phyloP scores from a whole-genome alignment of 1,284 basidiomycete species.

The Agaricales sp. region DNA sequence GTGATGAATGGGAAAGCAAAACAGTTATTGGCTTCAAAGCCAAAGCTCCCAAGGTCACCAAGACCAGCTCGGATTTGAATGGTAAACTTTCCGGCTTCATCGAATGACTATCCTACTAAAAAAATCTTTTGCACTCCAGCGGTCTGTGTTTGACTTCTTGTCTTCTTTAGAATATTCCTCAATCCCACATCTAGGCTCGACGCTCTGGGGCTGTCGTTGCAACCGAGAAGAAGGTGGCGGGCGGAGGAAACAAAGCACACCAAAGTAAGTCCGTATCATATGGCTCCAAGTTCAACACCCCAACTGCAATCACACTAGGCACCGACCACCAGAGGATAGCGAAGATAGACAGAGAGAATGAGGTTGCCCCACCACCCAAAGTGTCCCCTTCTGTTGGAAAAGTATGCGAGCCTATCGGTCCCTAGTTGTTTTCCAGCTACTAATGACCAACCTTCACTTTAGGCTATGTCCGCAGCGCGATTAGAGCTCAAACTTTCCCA shows the following conservation, averaged over 20 bases:
- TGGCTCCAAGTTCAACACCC: not conserved
- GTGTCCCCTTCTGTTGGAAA: slow-evolving; percentile 74
- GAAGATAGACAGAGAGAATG: slow-evolving; percentile 92
- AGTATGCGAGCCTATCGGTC: slow-evolving; percentile 29
- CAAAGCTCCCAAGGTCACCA: slow-evolving; percentile 59
- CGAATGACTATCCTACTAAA: slow-evolving; percentile 7
- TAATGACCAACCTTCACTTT: slow-evolving; percentile 6
- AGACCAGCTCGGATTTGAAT: slow-evolving; percentile 61
- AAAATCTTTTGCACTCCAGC: too few relatives aligned
- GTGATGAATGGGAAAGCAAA: slow-evolving; percentile 64
- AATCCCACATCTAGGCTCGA: slow-evolving; percentile 40
- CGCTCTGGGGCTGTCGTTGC: slow-evolving; percentile 61
- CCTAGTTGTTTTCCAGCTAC: not conserved
- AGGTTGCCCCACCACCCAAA: slow-evolving; percentile 90
- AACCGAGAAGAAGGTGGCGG: slow-evolving; percentile 68
- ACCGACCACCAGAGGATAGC: slow-evolving; percentile 92
- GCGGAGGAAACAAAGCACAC: slow-evolving; percentile 64
- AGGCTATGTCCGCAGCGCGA: slow-evolving; percentile 82
- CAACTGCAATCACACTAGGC: slow-evolving; percentile 30
- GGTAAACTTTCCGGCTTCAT: slow-evolving; percentile 32
- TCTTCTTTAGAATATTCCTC: not conserved
- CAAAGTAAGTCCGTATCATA: slow-evolving; percentile 40
- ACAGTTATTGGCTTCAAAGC: slow-evolving; percentile 71
- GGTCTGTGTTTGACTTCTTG: slow-evolving; percentile 26
- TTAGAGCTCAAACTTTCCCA: slow-evolving; percentile 75